Evolutionary conservation across 2,329 filamentous ascomycete genomes (phyloP).

Genomic region (Helminthosporium solani): DNA sequence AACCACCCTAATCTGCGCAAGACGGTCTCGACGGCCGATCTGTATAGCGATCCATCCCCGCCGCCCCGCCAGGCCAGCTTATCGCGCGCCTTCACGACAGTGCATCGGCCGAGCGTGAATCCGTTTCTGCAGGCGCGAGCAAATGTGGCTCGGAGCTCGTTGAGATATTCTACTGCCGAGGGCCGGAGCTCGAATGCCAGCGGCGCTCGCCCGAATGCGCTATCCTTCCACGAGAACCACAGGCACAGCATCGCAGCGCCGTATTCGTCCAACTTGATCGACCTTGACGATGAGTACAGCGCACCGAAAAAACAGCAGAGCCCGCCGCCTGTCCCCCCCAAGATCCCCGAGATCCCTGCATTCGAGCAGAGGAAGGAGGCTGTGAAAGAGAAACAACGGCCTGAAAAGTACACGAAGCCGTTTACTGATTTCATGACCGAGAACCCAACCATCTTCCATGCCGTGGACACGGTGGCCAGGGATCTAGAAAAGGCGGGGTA

Average conservation of each 20-base stretch:
- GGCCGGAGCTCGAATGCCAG: conserved; percentile 8
- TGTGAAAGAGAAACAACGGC: conserved; percentile 26
- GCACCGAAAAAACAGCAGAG: conserved; percentile 25
- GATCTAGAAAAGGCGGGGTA: conserved; percentile 74
- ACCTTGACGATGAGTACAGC: conserved; percentile 33
- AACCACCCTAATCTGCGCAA: conserved; percentile 41
- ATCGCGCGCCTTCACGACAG: conserved; percentile 34
- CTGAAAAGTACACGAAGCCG: conserved; percentile 67
- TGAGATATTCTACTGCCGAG: conserved; percentile 1
- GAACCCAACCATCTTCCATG: conserved; percentile 93
- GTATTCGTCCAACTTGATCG: conserved; percentile 32
- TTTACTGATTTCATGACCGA: conserved; percentile 85
- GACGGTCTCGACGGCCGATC: conserved; percentile 38
- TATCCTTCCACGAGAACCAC: conserved; percentile 12
- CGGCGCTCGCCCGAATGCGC: neutral
- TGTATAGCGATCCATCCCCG: conserved; percentile 39
- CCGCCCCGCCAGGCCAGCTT: conserved; percentile 31
- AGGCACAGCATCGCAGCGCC: conserved; percentile 35
- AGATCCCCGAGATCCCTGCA: conserved; percentile 31
- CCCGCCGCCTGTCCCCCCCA: conserved; percentile 42
- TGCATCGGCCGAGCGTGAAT: conserved; percentile 24
- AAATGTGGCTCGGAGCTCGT: conserved; percentile 9
- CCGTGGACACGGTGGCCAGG: conserved; percentile 74
- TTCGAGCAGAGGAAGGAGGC: conserved; percentile 9
- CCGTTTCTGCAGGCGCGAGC: conserved; percentile 16